Base-by-base conservation (phyloP, 2,329 filamentous ascomycete genomes). In the Emergomyces pasteurianus region DNA sequence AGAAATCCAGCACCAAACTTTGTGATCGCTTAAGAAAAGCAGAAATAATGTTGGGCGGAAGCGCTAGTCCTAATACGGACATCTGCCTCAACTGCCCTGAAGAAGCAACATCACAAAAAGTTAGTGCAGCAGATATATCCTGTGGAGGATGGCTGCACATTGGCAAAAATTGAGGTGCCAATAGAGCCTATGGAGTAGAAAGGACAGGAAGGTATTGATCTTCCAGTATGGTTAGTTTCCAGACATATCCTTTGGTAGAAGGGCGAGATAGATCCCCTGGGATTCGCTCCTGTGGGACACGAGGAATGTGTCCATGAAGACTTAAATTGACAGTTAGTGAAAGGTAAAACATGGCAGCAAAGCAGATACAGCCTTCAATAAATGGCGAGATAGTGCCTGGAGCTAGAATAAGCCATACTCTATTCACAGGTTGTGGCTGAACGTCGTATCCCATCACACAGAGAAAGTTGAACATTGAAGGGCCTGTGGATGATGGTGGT, bases 31-130 rank as follows among this genome's bases (percentile, higher is more conserved):
- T 73, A 73, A 71, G 70, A 69, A 66, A 61, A 62, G 18, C n/a
- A 46, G 50, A 43, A 62, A 58, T 59, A 61, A 64, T 62, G 65
- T 68, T 55, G 58, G 12, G 12, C 21, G 21, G 59, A 53, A 60
- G 62, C 72, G 69, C 73, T 75, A 75, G 68, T 69, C 72, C 73
- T 62, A 65, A 73, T 72, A 50, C 10, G 72, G 73, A 64, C 67
- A 58, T 42, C 36, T 14, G 28, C 26, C 57, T 53, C 56, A 61
- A 53, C 55, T 2, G 34, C 40, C 12, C 16, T 16, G 18, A 23
- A 57, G 8, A 12, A 21, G 8, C 50, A 53, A 46, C 10, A 42
- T 1, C 34, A 10, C 42, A 21, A 3, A 28, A 21, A 40, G 55
- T 46, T 31, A 46, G 54, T 57, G 38, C 46, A 14, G 38, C 21